These are phyloP conservation scores for Cyclotella distinguenda DNA, from an alignment of 108 stramenopile genomes.

Conservation along the genomic window DNA sequence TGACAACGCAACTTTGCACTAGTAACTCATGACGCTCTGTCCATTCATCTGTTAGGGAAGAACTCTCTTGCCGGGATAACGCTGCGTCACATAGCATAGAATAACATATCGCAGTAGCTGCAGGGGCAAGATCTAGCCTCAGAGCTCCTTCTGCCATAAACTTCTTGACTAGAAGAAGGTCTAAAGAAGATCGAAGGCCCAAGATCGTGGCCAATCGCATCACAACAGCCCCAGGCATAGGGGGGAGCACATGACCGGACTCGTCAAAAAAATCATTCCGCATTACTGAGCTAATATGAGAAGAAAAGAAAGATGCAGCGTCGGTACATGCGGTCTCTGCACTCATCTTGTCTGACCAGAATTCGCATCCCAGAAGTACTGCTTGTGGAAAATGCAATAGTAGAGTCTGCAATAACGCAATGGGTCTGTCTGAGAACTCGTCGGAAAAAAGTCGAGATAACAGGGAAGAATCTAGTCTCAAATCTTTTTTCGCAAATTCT, in stretches of 20 bases:
- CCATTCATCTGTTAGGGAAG: conserved; percentile 1
- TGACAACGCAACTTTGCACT: conserved; percentile 26
- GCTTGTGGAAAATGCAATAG: conserved; percentile 42
- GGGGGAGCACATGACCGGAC: conserved; percentile 38
- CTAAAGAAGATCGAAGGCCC: conserved; percentile 33
- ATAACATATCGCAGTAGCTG: conserved; percentile 59
- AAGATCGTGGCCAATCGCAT: conserved; percentile 65
- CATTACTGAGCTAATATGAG: conserved; percentile 16
- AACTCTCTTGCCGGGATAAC: conserved; percentile 14
- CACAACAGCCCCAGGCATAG: conserved; percentile 60
- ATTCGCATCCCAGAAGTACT: conserved; percentile 54
- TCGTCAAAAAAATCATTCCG: conserved; percentile 4
- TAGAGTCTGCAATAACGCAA: conserved; percentile 43
- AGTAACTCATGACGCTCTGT: conserved; percentile 2
- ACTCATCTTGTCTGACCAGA: conserved; percentile 54
- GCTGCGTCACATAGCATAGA: conserved; percentile 57
- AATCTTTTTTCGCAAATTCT: conserved; percentile 44
- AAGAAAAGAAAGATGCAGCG: conserved; percentile 34
- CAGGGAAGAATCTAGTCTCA: conserved; percentile 22
- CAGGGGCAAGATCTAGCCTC: conserved; percentile 45
- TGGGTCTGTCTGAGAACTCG: conserved; percentile 18
- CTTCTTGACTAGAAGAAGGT: conserved; percentile 50
- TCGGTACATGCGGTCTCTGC: conserved; percentile 37
- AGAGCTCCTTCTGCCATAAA: conserved; percentile 53
- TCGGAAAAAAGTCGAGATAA: conserved; percentile 39